Conservation (phyloP, 192 early-diverging fungal genomes). For the Podila epicladia region DNA sequence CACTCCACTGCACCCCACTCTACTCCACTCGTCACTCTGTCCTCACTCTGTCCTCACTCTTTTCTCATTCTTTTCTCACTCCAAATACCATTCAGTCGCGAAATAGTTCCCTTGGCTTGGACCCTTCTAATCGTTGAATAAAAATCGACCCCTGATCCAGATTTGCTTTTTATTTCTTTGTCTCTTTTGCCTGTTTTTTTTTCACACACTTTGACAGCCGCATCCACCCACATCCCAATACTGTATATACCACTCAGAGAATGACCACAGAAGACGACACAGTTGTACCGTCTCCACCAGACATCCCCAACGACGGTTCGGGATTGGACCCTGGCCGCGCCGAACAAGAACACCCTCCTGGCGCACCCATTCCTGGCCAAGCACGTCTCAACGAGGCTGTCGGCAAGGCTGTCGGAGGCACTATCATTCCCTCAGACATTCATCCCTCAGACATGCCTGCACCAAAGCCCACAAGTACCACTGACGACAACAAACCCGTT, state of each 20-base stretch:
- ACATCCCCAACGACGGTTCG: neutral
- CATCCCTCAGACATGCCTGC: constrained; percentile 24
- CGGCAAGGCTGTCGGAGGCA: constrained; percentile 44
- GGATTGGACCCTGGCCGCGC: constrained; percentile 12
- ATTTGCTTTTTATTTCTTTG: neutral
- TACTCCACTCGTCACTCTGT: too few species aligned
- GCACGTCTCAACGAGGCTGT: constrained; percentile 23
- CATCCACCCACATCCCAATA: constrained; percentile 10
- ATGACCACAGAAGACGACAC: neutral
- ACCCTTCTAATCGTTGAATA: neutral
- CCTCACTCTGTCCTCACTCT: too few species aligned
- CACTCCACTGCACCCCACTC: too few species aligned
- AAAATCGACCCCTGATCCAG: neutral
- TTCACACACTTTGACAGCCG: neutral
- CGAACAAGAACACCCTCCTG: constrained; percentile 6
- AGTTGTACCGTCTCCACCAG: too few species aligned
- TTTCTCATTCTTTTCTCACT: too few species aligned
- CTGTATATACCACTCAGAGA: constrained; percentile 3
- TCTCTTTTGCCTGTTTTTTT: neutral
- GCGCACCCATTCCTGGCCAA: constrained; percentile 11
- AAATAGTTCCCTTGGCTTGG: too few species aligned
- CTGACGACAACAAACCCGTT: constrained; percentile 17
- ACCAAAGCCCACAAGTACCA: too few species aligned
- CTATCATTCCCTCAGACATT: constrained; percentile 37
- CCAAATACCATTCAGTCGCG: too few species aligned